Percentiles rank a stretch among this genome's conserved stretches.
Evolutionary conservation across 1,139 yeast species (phyloP).

Genomic region (Yamadazyma kanchanaburiensis): DNA sequence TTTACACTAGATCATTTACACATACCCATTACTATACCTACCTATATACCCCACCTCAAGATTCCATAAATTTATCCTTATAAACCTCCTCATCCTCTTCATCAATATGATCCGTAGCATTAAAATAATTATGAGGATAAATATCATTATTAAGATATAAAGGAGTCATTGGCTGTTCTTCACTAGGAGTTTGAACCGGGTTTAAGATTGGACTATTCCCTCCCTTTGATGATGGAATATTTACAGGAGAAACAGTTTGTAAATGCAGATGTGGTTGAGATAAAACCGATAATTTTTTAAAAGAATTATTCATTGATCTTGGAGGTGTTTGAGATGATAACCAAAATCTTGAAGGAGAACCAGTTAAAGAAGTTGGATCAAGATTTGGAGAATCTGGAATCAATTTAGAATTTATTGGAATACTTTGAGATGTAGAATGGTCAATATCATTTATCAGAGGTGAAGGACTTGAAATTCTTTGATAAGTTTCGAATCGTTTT

Average conservation of each 20-base stretch:
- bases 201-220: conserved; percentile 33
- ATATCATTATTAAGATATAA: conserved; percentile 25
- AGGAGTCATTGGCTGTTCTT: conserved; percentile 49
- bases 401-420: conserved; percentile 22
- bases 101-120: conserved; percentile 9
- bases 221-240: conserved; percentile 16
- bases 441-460: conserved; percentile 5
- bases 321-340: conserved; percentile 54
- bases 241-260: conserved; percentile 4
- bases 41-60: too few species aligned
- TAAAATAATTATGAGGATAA: conserved; percentile 13
- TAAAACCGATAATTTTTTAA: conserved; percentile 16
- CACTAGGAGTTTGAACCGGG: conserved; percentile 45
- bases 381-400: conserved; percentile 51
- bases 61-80: too few species aligned
- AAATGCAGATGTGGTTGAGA: conserved; percentile 6
- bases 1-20: too few species aligned
- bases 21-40: too few species aligned
- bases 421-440: conserved; percentile 22
- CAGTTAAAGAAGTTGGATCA: conserved; percentile 51
- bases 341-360: conserved; percentile 56
- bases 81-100: conserved; percentile 14
- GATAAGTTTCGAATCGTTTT: conserved; percentile 31
- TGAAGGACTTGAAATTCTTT: conserved; percentile 27
- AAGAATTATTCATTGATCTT: conserved; percentile 22